phyloP scores from a whole-genome alignment of 345 rosid species.

The Linum trigynum region DNA sequence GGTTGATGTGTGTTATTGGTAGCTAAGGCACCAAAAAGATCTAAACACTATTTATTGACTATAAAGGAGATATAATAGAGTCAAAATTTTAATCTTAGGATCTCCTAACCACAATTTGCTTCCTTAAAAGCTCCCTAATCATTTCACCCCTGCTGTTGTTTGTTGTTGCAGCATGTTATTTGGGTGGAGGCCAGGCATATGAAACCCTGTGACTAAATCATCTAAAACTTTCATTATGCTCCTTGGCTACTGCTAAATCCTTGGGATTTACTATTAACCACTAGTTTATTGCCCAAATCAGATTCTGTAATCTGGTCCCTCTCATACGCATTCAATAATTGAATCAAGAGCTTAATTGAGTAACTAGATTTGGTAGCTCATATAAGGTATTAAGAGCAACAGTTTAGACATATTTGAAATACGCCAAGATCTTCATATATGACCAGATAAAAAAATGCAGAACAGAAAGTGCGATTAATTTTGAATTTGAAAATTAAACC shows the following conservation, averaged over 20 bases:
- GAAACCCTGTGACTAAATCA: slow-evolving; percentile 2
- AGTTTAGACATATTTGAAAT: no score
- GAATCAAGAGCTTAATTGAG: no score
- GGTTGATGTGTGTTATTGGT: slow-evolving; percentile 11
- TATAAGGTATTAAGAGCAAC: no score
- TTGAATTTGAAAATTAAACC: no score
- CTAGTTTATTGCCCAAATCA: not conserved
- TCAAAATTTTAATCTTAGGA: not conserved
- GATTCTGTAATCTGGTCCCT: not conserved
- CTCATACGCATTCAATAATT: no score
- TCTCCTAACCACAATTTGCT: slow-evolving; percentile 19
- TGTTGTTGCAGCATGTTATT: not conserved
- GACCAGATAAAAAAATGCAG: no score
- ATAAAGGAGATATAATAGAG: no score
- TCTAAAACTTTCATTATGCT: not conserved
- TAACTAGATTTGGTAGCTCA: no score
- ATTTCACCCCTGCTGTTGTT: not conserved
- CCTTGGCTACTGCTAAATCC: not conserved
- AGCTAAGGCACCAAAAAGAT: slow-evolving; percentile 23
- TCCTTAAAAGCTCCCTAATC: slow-evolving; percentile 24
- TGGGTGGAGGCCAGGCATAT: slow-evolving; percentile 21
- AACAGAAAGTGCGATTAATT: no score
- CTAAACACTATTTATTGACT: slow-evolving; percentile 9
- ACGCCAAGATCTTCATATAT: no score
- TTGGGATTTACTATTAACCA: not conserved